Base-by-base conservation (phyloP, 2,329 filamentous ascomycete species). In the Rhexocercosporidium sp. region DNA sequence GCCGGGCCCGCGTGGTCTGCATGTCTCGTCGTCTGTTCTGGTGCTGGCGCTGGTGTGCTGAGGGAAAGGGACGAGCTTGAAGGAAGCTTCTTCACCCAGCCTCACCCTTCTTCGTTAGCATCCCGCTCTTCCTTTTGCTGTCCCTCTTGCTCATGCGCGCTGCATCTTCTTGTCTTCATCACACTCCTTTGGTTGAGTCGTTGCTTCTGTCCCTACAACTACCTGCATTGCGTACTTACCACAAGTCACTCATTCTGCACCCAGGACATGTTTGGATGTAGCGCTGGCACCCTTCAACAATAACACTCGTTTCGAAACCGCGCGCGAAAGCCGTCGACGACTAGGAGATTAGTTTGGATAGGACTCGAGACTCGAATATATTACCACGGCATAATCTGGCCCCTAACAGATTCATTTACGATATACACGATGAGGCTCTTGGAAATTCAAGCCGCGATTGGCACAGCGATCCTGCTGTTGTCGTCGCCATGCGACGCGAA, bases 401-500 rank as follows among this genome's bases (percentile, higher is more conserved):
- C 59, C 49, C 31, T 51, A 59, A 46, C 49, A 62, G 51, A 62
- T 46, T 34, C 34, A 37, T 44, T 41, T 37, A 69, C 59, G 47
- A 69, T 66, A 70, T 66, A 65, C 73, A 78, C 75, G 71, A 89
- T 89, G 87, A 88, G 84, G 80, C 75, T 84, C 77, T 79, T 82
- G 65, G 80, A 82, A 66, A 70, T 86, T 68, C 81, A 84, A 70
- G 79, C 82, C 76, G 81, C 82, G 75, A 71, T 88, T 67, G 81
- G 82, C 76, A 81, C 83, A 73, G 84, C 82, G 67, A 75, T 83
- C 53, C 72, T 85, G 29, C 75, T 88, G 49, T 75, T 86, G 69
- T 80, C 80, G 22, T 44, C 68, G 31, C 71, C 72, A 60, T 74
- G 70, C 69, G 72, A 75, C 29, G 75, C 73, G 37, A 75, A 73